These are phyloP conservation scores for Solanum tarapatanum DNA, from an alignment of 257 asterid species.

Conservation along the genomic window DNA sequence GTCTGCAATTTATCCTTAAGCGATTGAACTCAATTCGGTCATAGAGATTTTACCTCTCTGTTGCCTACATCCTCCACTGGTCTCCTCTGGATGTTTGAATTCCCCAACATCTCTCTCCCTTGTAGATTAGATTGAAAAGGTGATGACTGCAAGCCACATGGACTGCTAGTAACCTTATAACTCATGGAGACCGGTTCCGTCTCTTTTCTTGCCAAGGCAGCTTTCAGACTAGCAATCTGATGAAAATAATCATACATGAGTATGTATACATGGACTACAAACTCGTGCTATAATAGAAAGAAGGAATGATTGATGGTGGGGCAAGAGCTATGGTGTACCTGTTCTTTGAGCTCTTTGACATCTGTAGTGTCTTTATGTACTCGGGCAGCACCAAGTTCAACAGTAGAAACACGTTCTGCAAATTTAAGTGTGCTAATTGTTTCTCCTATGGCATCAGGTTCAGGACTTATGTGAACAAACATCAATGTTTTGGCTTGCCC, in stretches of 20 bases:
- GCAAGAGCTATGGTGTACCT: slow-evolving; percentile 26
- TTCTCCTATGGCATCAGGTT: slow-evolving; percentile 84
- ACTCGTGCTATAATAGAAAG: not conserved
- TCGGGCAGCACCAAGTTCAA: slow-evolving; percentile 97
- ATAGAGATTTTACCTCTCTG: slow-evolving; percentile 48
- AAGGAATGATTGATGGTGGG: not conserved
- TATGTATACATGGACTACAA: not conserved
- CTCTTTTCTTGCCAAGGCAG: slow-evolving; percentile 63
- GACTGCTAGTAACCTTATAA: slow-evolving; percentile 42
- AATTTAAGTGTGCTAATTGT: slow-evolving; percentile 90
- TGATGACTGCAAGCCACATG: slow-evolving; percentile 33
- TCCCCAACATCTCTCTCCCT: slow-evolving; percentile 30
- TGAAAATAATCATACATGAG: not conserved
- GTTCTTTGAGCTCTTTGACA: slow-evolving; percentile 89
- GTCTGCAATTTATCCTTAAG: not conserved
- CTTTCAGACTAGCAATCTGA: slow-evolving; percentile 76
- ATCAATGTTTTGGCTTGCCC: slow-evolving; percentile 97
- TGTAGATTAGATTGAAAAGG: slow-evolving; percentile 29
- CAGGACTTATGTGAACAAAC: slow-evolving; percentile 97
- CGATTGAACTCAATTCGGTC: not conserved
- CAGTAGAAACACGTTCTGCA: slow-evolving; percentile 97
- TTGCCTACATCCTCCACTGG: slow-evolving; percentile 86
- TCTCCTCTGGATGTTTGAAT: slow-evolving; percentile 44
- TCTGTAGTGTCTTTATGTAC: slow-evolving; percentile 76
- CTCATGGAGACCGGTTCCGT: slow-evolving; percentile 34